Evolutionary conservation across 495 filamentous ascomycete species (phyloP).

Genomic region (Mytilinidion resinicola): DNA sequence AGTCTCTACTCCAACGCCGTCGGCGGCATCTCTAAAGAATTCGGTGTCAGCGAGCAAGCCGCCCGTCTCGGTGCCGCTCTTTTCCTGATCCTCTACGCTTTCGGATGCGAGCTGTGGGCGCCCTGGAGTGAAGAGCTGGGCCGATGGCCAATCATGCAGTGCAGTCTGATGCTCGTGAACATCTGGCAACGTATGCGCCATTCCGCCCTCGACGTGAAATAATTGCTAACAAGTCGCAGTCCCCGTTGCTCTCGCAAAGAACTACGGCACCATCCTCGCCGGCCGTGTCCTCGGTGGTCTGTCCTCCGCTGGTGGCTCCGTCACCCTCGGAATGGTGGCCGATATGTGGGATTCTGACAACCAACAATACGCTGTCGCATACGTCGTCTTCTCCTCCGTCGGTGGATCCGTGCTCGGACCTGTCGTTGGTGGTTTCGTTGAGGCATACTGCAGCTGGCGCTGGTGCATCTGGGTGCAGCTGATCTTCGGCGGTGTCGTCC

Average conservation of each 20-base stretch:
- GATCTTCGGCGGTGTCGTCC: slow-evolving; percentile 53
- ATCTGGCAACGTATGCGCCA: slow-evolving; percentile 49
- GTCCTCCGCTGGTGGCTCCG: slow-evolving; percentile 68
- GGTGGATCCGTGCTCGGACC: slow-evolving; percentile 71
- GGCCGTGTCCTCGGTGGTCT: slow-evolving; percentile 63
- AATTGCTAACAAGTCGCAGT: slow-evolving; percentile 24
- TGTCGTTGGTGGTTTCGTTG: slow-evolving; percentile 71
- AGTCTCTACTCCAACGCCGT: slow-evolving; percentile 65
- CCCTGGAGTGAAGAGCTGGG: slow-evolving; percentile 77
- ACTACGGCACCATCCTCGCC: slow-evolving; percentile 60
- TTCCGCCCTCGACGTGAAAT: too few relatives aligned
- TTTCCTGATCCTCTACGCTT: slow-evolving; percentile 68
- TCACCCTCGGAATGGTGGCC: slow-evolving; percentile 77
- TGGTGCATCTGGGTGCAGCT: slow-evolving; percentile 53
- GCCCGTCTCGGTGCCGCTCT: slow-evolving; percentile 62
- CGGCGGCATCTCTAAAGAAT: slow-evolving; percentile 53
- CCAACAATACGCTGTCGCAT: slow-evolving; percentile 64
- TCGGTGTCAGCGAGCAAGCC: slow-evolving; percentile 56
- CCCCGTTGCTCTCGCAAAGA: slow-evolving; percentile 63
- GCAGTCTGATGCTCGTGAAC: slow-evolving; percentile 64
- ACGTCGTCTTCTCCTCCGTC: slow-evolving; percentile 68
- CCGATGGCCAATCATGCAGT: slow-evolving; percentile 66
- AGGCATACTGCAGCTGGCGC: slow-evolving; percentile 58
- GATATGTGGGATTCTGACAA: slow-evolving; percentile 70
- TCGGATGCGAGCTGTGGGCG: slow-evolving; percentile 78